These are phyloP conservation scores for Phytophthora sp. DNA, from an alignment of 352 stramenopile genomes.

Conservation along the genomic window DNA sequence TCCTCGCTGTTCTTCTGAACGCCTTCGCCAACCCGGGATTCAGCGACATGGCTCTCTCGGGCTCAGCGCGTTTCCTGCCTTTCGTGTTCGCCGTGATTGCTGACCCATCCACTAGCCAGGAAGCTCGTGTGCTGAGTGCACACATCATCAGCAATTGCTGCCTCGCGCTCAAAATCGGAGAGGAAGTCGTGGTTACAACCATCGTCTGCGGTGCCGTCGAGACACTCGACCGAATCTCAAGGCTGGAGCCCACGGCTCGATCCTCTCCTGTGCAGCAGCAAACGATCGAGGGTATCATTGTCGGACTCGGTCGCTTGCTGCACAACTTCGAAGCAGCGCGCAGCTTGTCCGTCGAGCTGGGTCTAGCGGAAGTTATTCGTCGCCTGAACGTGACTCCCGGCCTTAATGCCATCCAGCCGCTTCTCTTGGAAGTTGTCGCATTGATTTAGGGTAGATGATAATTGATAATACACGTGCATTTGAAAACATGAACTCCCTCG, in stretches of 20 bases:
- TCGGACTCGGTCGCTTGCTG: slow-evolving; percentile 67
- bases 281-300: slow-evolving; percentile 67
- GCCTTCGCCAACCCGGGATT: slow-evolving; percentile 59
- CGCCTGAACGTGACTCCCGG: slow-evolving; percentile 53
- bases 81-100: slow-evolving; percentile 72
- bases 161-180: slow-evolving; percentile 63
- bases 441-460: slow-evolving; percentile 47
- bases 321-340: slow-evolving; percentile 66
- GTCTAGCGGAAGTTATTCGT: slow-evolving; percentile 65
- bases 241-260: slow-evolving; percentile 33
- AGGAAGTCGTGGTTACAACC: slow-evolving; percentile 74
- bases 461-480: not conserved
- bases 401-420: slow-evolving; percentile 49
- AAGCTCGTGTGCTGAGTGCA: slow-evolving; percentile 60
- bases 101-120: slow-evolving; percentile 35
- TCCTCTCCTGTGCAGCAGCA: slow-evolving; percentile 38
- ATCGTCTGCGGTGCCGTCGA: slow-evolving; percentile 75
- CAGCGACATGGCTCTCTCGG: slow-evolving; percentile 55
- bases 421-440: slow-evolving; percentile 66
- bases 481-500: too few species aligned
- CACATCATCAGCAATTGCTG: slow-evolving; percentile 79
- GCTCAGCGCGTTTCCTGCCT: slow-evolving; percentile 59
- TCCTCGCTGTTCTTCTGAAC: slow-evolving; percentile 72
- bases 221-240: slow-evolving; percentile 66
- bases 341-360: slow-evolving; percentile 64